Evolutionary conservation across 2,329 filamentous ascomycete species (phyloP), one percentile per base, ranked within the genome.

Genomic region (Beauveria rudraprayagi): DNA sequence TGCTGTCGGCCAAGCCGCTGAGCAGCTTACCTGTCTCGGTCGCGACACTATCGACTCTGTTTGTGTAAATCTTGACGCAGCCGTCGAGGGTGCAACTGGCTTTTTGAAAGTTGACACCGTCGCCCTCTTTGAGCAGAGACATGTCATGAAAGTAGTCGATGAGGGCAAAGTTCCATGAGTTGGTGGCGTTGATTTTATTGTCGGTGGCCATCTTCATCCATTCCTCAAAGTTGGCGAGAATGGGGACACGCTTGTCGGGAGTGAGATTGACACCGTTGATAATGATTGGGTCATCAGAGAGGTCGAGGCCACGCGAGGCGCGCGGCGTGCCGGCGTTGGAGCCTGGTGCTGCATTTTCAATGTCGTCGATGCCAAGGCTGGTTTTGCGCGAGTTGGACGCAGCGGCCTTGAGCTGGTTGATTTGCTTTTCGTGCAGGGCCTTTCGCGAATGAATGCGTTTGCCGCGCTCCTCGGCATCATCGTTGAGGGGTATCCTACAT

Each of bases 131-230:
- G 53, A 99, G 80, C 48, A 99, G 78, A 1, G 92, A 96, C 94
- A 99, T 97, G 70, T 99, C 94, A 74, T 99, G 93, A 70, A 99
- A 99, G 76, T 99, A 99, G 75, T 99, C 94, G 71, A 99, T 99
- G 19, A 99, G 83, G n/a, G 94, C 94, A 76, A 99, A 97, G 74
- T 97, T 97, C 94, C 94, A 99, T 34, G 92, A 97, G 75, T 99
- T 99, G 63, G 89, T 86, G 54, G 94, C 93, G 72, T 97, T 99
- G 80, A 99, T 99, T 76, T 94, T 94, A 78, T 99, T 99, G 78
- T 99, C 94, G 17, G 94, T 97, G 2, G 94, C 94, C 92, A 99
- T 96, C 81, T 97, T 99, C 92, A 99, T 97, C 94, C 93, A 97
- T 73, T 99, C 94, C 74, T 99, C 94, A 69, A 97, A 99, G 76